Evolutionary conservation across 805 yeast species (phyloP), one percentile per base, ranked within the genome.

Genomic region (Candida suzukii): DNA sequence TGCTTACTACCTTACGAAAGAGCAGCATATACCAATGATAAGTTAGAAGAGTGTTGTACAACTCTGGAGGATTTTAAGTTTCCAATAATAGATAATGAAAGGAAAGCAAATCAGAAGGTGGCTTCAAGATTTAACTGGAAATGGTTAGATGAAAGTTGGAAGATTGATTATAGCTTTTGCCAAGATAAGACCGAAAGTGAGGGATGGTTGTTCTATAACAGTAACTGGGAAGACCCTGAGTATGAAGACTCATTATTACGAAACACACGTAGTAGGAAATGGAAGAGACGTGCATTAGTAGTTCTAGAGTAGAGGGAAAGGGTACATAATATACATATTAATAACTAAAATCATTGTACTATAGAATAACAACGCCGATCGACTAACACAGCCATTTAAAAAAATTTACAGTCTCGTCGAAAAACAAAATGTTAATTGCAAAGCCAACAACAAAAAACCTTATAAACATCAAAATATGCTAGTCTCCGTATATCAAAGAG

Each of bases 131-230:
- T 69, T 41, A 65, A 60, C 36, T 78, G 83, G 83, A 67, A 63
- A 42, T 78, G 85, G 85, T 43, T 73, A 14, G 83, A 77, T 39
- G 67, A 58, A 13, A 44, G 53, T 2, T 78, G 85, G 85, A 50
- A 53, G 10, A 45, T 73, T 6, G 81, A 76, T 43, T 32, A 47
- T 10, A 68, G 62, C 16, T 67, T 57, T 49, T 65, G 66, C 41
- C 64, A 63, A 35, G 39, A 37, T 4, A 54, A 57, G 4, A 63
- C 61, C 39, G 54, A 61, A 30, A 51, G 53, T 13, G 67, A 66
- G 1, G 82, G 80, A 0, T 78, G 85, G 85, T 60, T 63, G 0
- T 78, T 72, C 48, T 73, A 59, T 50, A 78, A 76, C 49, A 68
- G 63, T 41, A 63, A 63, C 29, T 78, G 85, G 85, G 60, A 57